These are phyloP conservation scores for Fonsecaea erecta DNA, from an alignment of 2,329 filamentous ascomycete species.

Conservation along the genomic window DNA sequence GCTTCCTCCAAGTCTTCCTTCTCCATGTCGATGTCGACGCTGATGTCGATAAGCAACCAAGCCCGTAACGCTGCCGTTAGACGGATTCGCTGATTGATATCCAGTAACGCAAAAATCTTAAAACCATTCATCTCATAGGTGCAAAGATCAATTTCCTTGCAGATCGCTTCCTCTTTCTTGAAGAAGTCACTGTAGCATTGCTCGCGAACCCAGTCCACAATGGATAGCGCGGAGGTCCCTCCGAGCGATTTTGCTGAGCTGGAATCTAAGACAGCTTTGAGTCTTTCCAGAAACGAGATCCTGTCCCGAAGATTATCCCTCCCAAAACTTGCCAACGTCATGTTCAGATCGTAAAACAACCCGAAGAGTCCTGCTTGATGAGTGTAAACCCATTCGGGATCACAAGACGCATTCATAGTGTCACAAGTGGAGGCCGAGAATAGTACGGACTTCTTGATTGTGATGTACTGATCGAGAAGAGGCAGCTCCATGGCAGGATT, in stretches of 20 bases:
- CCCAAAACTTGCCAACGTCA: constrained; percentile 18
- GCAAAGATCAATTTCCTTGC: constrained; percentile 17
- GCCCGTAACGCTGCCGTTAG: constrained; percentile 11
- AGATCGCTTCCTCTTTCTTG: constrained; percentile 12
- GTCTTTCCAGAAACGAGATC: constrained; percentile 12
- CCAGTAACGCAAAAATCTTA: constrained; percentile 11
- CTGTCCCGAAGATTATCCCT: constrained; percentile 6
- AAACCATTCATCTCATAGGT: constrained; percentile 14
- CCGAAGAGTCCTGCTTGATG: constrained; percentile 14
- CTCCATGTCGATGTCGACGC: constrained; percentile 12
- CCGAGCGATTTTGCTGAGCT: constrained; percentile 5
- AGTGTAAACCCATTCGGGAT: constrained; percentile 7
- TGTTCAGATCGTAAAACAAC: constrained; percentile 14
- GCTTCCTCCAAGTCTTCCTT: constrained; percentile 1
- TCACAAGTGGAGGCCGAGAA: constrained; percentile 7
- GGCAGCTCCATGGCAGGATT: background rate
- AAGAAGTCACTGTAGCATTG: constrained; percentile 15
- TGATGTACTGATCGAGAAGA: constrained; percentile 11
- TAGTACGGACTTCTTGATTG: constrained; percentile 8
- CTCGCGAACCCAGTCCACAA: constrained; percentile 16
- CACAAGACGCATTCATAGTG: constrained; percentile 4
- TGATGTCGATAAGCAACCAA: constrained; percentile 18
- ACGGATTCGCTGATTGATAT: background rate
- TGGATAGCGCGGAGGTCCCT: background rate
- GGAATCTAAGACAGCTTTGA: constrained; percentile 11